Evolutionary conservation across 352 stramenopile species (phyloP).

Genomic region (Discostella stelligera): DNA sequence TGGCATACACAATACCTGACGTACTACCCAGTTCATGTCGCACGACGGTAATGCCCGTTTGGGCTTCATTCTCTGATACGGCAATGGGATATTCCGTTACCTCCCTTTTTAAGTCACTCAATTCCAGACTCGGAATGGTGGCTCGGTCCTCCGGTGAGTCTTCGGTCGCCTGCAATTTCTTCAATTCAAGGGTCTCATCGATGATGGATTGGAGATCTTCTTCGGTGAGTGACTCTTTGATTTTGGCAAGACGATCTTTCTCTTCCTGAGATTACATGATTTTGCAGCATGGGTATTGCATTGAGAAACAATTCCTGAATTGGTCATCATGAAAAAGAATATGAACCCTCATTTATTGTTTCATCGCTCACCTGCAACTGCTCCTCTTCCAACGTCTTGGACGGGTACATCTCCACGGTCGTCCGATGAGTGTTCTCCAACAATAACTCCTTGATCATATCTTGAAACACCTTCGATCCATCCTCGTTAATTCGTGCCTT

Average conservation of each 20-base stretch:
- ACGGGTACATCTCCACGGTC: conserved; percentile 83
- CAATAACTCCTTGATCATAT: conserved; percentile 81
- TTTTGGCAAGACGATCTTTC: conserved; percentile 71
- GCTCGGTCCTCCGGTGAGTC: conserved; percentile 82
- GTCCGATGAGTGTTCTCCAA: conserved; percentile 84
- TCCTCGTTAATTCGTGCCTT: conserved; percentile 77
- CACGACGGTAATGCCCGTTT: conserved; percentile 74
- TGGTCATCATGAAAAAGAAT: neutral
- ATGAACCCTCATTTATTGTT: neutral
- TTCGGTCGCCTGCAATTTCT: conserved; percentile 80
- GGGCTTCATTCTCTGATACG: conserved; percentile 69
- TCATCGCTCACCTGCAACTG: conserved; percentile 45
- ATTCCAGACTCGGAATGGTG: conserved; percentile 80
- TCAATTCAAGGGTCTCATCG: conserved; percentile 78
- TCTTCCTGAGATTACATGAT: conserved; percentile 49
- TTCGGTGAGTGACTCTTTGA: conserved; percentile 80
- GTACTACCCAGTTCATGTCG: conserved; percentile 81
- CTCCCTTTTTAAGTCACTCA: conserved; percentile 82
- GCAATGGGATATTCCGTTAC: conserved; percentile 82
- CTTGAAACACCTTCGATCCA: conserved; percentile 80
- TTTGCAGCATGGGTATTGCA: neutral
- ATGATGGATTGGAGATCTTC: conserved; percentile 80
- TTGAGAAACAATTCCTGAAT: neutral
- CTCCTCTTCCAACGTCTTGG: conserved; percentile 78
- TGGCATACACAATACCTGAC: conserved; percentile 84